These are phyloP conservation scores for Xylariaceae sp. DNA, from an alignment of 2,329 filamentous ascomycete species.

Conservation along the genomic window DNA sequence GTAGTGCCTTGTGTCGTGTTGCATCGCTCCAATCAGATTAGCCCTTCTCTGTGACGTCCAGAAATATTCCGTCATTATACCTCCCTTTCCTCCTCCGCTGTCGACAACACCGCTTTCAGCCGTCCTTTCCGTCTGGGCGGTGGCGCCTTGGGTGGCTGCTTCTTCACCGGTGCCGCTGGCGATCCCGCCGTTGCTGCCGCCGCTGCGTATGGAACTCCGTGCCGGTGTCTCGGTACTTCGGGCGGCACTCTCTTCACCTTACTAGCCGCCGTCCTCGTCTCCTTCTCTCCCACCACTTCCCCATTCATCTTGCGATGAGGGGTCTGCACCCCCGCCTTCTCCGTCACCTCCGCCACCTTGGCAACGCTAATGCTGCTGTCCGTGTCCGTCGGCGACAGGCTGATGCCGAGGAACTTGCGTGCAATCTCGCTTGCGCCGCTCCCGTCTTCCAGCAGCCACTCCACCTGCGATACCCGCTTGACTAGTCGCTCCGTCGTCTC, in stretches of 20 bases:
- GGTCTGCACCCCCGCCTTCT: conserved; percentile 78
- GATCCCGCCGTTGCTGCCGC: conserved; percentile 3
- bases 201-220: conserved; percentile 42
- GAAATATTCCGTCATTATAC: not conserved
- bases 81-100: conserved; percentile 12
- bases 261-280: conserved; percentile 1
- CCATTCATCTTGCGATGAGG: conserved; percentile 56
- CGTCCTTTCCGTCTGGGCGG: conserved; percentile 43
- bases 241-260: conserved; percentile 38
- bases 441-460: conserved; percentile 54
- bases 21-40: not conserved
- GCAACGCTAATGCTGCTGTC: conserved; percentile 71
- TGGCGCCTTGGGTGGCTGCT: conserved; percentile 33
- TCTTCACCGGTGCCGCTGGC: conserved; percentile 17
- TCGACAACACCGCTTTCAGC: conserved; percentile 29
- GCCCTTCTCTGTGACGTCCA: not conserved
- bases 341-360: conserved; percentile 74
- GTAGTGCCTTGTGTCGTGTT: not conserved
- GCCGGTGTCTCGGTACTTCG: conserved; percentile 53
- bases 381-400: conserved; percentile 59
- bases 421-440: conserved; percentile 46
- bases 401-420: conserved; percentile 65
- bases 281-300: conserved; percentile 12
- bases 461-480: conserved; percentile 67
- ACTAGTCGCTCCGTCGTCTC: conserved; percentile 76